These are phyloP conservation scores for Carpinus fangiana DNA, from an alignment of 306 rosid species.

Conservation along the genomic window DNA sequence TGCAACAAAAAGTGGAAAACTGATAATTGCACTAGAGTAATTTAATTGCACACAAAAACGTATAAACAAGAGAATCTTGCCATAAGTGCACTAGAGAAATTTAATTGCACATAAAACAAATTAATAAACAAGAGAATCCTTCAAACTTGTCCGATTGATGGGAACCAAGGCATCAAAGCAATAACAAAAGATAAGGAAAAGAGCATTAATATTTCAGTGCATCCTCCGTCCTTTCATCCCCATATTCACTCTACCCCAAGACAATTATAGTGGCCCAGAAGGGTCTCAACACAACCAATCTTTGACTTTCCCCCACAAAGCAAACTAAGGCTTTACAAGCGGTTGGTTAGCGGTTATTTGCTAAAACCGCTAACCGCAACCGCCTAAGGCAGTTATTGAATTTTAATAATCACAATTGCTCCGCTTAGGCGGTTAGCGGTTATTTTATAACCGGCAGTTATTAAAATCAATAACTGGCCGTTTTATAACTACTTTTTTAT, in stretches of 20 bases:
- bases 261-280: slow-evolving; percentile 45
- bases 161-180: slow-evolving; percentile 45
- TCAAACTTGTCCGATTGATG: slow-evolving; percentile 46
- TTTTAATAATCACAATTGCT: no score
- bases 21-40: slow-evolving; percentile 20
- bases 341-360: no score
- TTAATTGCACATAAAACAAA: slow-evolving; percentile 4
- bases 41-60: slow-evolving; percentile 23
- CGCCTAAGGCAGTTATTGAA: no score
- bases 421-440: no score
- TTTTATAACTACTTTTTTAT: no score
- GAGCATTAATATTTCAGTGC: slow-evolving; percentile 34
- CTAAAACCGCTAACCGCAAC: no score
- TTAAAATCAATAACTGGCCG: no score
- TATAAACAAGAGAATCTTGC: slow-evolving; percentile 28
- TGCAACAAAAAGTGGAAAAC: slow-evolving; percentile 25
- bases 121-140: slow-evolving; percentile 41
- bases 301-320: slow-evolving; percentile 14
- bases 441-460: no score
- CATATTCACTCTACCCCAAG: slow-evolving; percentile 33
- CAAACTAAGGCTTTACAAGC: no score
- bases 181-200: slow-evolving; percentile 30
- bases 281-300: slow-evolving; percentile 52
- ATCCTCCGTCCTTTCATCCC: slow-evolving; percentile 32
- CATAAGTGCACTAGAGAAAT: not conserved